Evolutionary conservation across 139 green algal species (phyloP).

Genomic region (Asterochloris erici): DNA sequence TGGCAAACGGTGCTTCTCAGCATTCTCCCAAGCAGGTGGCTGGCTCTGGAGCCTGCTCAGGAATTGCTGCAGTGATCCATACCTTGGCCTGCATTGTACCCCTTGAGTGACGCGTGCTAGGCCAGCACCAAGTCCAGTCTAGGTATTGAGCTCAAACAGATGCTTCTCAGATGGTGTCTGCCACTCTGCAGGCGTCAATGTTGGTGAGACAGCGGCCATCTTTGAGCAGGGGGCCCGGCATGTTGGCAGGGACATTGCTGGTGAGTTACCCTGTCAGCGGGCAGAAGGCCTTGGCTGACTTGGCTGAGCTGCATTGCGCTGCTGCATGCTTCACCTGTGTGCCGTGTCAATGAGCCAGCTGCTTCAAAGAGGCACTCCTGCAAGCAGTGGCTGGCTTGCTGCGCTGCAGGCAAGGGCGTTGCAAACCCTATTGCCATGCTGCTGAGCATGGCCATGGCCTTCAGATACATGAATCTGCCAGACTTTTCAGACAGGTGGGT

Average conservation of each 20-base stretch:
- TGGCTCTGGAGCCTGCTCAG: too few relatives aligned
- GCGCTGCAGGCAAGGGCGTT: slow-evolving; percentile 38
- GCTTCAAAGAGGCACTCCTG: not conserved
- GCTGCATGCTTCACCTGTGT: too few relatives aligned
- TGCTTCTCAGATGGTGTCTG: not conserved
- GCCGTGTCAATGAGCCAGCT: not conserved
- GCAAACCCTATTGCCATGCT: slow-evolving; percentile 94
- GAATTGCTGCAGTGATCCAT: too few relatives aligned
- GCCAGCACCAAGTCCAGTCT: not conserved
- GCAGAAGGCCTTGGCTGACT: not conserved
- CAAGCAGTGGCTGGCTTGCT: not conserved
- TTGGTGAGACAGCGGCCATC: slow-evolving; percentile 23
- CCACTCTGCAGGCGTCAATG: slow-evolving; percentile 17
- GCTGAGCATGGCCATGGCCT: slow-evolving; percentile 88
- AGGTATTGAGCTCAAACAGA: not conserved
- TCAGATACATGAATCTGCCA: slow-evolving; percentile 76
- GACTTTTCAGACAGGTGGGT: slow-evolving; percentile 46
- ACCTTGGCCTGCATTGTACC: not conserved
- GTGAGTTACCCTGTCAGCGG: slow-evolving; percentile 31
- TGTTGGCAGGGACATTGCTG: slow-evolving; percentile 84
- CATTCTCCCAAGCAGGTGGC: too few relatives aligned
- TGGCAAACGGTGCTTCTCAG: not conserved
- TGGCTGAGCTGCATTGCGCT: not conserved
- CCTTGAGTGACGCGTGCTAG: not conserved
- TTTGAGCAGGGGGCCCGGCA: slow-evolving; percentile 70